phyloP scores from a whole-genome alignment of 768 basidiomycete genomes.

The Cubamyces sp. region DNA sequence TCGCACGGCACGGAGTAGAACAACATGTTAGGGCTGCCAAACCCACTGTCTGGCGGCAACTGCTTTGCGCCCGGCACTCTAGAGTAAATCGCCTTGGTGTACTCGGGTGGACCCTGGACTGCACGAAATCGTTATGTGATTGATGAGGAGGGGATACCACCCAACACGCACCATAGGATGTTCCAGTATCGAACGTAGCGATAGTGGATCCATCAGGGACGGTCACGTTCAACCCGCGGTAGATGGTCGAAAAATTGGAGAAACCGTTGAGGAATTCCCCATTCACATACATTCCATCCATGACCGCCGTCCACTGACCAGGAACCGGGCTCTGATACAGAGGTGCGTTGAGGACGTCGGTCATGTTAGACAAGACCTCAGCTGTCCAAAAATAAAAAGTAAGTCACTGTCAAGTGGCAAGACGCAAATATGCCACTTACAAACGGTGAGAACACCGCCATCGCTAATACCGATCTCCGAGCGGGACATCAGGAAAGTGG shows the following conservation, averaged over 20 bases:
- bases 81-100: neutral
- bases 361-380: slow-evolving; percentile 16
- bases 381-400: neutral
- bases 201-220: slow-evolving; percentile 5
- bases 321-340: neutral
- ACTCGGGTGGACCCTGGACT: neutral
- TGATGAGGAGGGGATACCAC: neutral
- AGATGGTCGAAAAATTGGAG: neutral
- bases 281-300: slow-evolving; percentile 28
- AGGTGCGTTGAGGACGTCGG: slow-evolving; percentile 9
- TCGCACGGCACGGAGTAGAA: slow-evolving; percentile 4
- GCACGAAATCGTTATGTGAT: neutral
- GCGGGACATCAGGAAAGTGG: slow-evolving; percentile 17
- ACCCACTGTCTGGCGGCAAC: neutral
- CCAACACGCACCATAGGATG: slow-evolving; percentile 11
- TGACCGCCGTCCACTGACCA: slow-evolving; percentile 15
- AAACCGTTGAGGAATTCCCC: slow-evolving; percentile 14
- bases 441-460: slow-evolving; percentile 21
- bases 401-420: no score
- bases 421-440: neutral
- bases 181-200: slow-evolving; percentile 27
- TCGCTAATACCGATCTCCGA: slow-evolving; percentile 7
- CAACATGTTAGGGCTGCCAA: neutral
- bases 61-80: neutral
- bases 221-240: neutral